Evolutionary conservation across 805 yeast genomes (phyloP), one percentile per base, ranked within the genome.

Genomic region (Candida anglica): DNA sequence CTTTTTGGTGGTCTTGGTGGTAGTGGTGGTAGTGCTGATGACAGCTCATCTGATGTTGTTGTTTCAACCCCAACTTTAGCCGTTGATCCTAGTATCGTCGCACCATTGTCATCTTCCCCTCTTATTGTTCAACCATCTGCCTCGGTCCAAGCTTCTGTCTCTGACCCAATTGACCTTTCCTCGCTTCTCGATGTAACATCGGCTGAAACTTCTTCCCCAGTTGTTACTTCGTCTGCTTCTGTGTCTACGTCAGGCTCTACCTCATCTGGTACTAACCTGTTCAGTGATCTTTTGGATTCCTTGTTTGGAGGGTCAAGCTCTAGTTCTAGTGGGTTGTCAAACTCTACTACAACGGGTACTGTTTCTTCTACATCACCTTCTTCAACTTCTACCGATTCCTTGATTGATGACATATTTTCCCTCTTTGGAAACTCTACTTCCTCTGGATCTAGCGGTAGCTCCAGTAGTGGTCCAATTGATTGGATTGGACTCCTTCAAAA

Each of bases 321-420:
- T 15, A n/a, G 16, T 10, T n/a, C 30, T 28, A 18, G 15, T 16
- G n/a, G n/a, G n/a, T n/a, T n/a, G n/a, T n/a, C n/a, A 5, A 23
- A 16, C 6, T 8, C 32, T 11, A 11, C 33, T 14, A 15, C 33
- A 18, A 15, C 13, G 18, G 8, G 31, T 15, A 21, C 34, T 18
- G 19, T 33, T 11, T 22, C 34, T 25, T 13, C 32, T 20, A 24
- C 37, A 14, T 27, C 24, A 21, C 30, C 26, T 15, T 14, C 33
- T 8, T 18, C 39, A 19, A 29, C 42, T n/a, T 24, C 30, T 4
- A 33, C 42, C 23, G 38, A 22, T 7, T 23, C 29, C 9, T 23
- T 33, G 4, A n/a, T 37, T 15, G 43, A 28, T 14, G 38, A 34
- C 5, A 24, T 40, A 15, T 32, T 45, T 17, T 37, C 32, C 17